These are phyloP conservation scores for Agaricus subrufescens DNA, from an alignment of 768 basidiomycete genomes.

Conservation along the genomic window DNA sequence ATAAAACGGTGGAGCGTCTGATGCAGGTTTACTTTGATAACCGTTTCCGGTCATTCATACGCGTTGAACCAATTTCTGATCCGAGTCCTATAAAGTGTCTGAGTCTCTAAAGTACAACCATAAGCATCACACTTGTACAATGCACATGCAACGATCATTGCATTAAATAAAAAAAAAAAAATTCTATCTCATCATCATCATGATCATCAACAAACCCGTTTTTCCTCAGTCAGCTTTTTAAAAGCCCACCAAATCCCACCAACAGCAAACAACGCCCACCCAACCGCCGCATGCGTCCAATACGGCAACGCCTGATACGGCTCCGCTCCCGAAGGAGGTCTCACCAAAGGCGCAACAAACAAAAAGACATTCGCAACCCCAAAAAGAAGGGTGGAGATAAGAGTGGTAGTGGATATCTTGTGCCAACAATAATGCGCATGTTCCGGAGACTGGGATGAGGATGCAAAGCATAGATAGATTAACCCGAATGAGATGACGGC, in stretches of 20 bases:
- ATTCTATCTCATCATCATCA: too few relatives aligned
- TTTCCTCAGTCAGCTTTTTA: not conserved
- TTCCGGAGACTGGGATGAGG: not conserved
- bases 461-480: slow-evolving; percentile 23
- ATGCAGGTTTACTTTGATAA: too few relatives aligned
- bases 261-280: slow-evolving; percentile 24
- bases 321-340: slow-evolving; percentile 35
- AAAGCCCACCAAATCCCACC: slow-evolving; percentile 23
- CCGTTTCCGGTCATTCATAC: too few relatives aligned
- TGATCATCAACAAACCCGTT: not conserved
- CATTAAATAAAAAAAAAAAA: too few relatives aligned
- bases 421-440: not conserved
- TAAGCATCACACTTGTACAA: too few relatives aligned
- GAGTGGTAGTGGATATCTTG: not conserved
- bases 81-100: too few relatives aligned
- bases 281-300: slow-evolving; percentile 31
- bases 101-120: too few relatives aligned
- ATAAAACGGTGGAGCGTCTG: too few relatives aligned
- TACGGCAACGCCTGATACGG: slow-evolving; percentile 47
- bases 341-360: slow-evolving; percentile 40
- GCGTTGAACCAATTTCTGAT: too few relatives aligned
- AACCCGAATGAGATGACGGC: slow-evolving; percentile 42
- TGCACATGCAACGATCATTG: too few relatives aligned
- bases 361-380: slow-evolving; percentile 50
- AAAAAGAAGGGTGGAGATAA: slow-evolving; percentile 29